Base-by-base conservation (phyloP, 2,329 filamentous ascomycete genomes). In the Aspergillus melleus region DNA sequence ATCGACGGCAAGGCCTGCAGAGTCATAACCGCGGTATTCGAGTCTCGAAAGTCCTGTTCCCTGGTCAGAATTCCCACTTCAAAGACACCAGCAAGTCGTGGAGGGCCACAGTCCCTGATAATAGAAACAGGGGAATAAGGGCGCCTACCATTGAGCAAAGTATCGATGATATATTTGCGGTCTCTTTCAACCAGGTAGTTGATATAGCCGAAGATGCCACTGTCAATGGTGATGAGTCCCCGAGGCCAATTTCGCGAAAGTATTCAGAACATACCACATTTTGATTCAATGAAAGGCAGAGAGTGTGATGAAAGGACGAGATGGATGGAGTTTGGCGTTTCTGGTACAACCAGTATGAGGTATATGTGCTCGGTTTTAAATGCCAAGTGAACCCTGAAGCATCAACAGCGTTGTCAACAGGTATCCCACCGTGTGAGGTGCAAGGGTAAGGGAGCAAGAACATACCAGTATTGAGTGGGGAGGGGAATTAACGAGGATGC, bases 101-200 rank as follows among this genome's bases (percentile, higher is more conserved):
- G 5, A 26, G 16, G 16, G 8, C 16, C 30, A n/a, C 2, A n/a
- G 52, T 51, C 14, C 16, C 19, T 8, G 6, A 8, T 19, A 19
- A 32, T 22, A 9, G 12, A 14, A 24, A 26, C 2, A 24, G 42
- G 14, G 14, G n/a, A 22, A 12, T 1, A 22, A 61, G 42, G 63
- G 55, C 46, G 81, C 88, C 79, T 80, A 92, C 92, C 94, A 83
- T 98, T 97, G 79, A 97, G 90, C 70, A 99, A 86, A 64, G 94
- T 98, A 77, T 97, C 89, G 76, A 98, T 86, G 78, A 98, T 96
- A 82, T 90, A 96, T 81, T 91, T 93, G 79, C 95, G 88, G 83
- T 98, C 94, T 87, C 96, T 97, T 86, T 98, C 95, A 77, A 98
- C 92, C 78, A 98, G 84, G 82, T 98, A 98, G 84, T 98, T 98